These are phyloP conservation scores for Clarireedia hainanense DNA, from an alignment of 2,329 filamentous ascomycete genomes.

Conservation along the genomic window DNA sequence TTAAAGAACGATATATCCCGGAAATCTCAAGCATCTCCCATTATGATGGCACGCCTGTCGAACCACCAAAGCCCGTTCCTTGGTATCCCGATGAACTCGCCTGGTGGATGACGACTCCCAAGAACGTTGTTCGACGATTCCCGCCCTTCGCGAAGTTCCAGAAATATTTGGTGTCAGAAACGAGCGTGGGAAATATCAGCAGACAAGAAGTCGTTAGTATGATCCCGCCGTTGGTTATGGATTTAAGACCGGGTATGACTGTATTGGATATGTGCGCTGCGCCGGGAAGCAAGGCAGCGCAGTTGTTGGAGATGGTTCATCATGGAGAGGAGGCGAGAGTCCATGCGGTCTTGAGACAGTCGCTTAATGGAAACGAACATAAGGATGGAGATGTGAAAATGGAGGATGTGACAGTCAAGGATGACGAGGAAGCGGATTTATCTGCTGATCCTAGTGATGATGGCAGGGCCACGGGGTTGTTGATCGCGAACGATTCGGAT, in stretches of 20 bases:
- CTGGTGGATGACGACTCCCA: constrained; percentile 97
- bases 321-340: constrained; percentile 84
- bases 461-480: constrained; percentile 80
- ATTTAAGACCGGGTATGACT: constrained; percentile 82
- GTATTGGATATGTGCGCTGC: constrained; percentile 95
- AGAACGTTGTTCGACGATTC: constrained; percentile 90
- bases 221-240: constrained; percentile 93
- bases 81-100: constrained; percentile 96
- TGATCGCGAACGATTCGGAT: constrained; percentile 94
- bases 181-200: constrained; percentile 93
- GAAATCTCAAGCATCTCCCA: constrained; percentile 78
- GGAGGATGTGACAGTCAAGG: constrained; percentile 29
- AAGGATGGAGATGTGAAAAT: constrained; percentile 38
- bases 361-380: constrained; percentile 50
- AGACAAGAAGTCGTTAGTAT: constrained; percentile 97
- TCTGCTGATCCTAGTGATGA: constrained; percentile 60
- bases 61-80: constrained; percentile 70
- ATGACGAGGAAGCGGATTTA: constrained; percentile 37
- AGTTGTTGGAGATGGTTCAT: constrained; percentile 91
- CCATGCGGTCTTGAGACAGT: constrained; percentile 52
- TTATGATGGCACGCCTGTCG: constrained; percentile 72
- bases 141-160: constrained; percentile 92
- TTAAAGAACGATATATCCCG: constrained; percentile 84
- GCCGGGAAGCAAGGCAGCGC: constrained; percentile 92
- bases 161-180: constrained; percentile 96